Percentiles rank a stretch among this genome's conserved stretches.
These are phyloP conservation scores for Aspergillus awamori DNA, from an alignment of 2,329 filamentous ascomycete species.

Conservation along the genomic window DNA sequence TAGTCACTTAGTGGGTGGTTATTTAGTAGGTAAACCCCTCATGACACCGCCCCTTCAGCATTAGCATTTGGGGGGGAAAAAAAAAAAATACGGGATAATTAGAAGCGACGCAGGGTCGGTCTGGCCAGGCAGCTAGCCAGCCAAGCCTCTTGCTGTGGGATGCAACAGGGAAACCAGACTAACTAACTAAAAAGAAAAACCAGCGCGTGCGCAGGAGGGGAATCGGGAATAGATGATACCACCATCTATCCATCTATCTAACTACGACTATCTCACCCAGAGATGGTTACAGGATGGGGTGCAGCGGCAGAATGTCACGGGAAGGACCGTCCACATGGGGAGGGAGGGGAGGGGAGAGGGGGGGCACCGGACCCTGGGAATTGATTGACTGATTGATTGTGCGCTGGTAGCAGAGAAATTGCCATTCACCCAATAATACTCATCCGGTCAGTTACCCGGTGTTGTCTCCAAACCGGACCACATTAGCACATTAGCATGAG, in stretches of 20 bases:
- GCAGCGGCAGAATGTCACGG: constrained; percentile 15
- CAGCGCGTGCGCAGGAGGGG: too few relatives aligned
- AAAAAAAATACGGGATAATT: background rate
- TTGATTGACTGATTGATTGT: background rate
- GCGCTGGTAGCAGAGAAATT: background rate
- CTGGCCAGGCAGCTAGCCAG: background rate
- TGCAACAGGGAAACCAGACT: too few relatives aligned
- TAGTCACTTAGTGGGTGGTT: background rate
- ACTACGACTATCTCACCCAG: too few relatives aligned
- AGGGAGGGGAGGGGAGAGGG: too few relatives aligned
- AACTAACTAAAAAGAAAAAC: too few relatives aligned
- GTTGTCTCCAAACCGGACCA: background rate
- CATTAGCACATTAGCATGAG: background rate
- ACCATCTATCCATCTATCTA: too few relatives aligned
- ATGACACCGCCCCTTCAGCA: background rate
- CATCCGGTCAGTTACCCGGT: background rate
- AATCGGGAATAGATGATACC: too few relatives aligned
- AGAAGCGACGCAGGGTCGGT: background rate
- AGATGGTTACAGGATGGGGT: constrained; percentile 7
- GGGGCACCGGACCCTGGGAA: constrained; percentile 5
- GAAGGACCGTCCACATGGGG: constrained; percentile 13
- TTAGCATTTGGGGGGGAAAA: too few relatives aligned
- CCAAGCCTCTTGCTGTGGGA: background rate
- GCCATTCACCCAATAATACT: background rate
- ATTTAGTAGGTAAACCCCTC: background rate